These are phyloP conservation scores for Sordaria brevicollis DNA, from an alignment of 495 filamentous ascomycete genomes.

Conservation along the genomic window DNA sequence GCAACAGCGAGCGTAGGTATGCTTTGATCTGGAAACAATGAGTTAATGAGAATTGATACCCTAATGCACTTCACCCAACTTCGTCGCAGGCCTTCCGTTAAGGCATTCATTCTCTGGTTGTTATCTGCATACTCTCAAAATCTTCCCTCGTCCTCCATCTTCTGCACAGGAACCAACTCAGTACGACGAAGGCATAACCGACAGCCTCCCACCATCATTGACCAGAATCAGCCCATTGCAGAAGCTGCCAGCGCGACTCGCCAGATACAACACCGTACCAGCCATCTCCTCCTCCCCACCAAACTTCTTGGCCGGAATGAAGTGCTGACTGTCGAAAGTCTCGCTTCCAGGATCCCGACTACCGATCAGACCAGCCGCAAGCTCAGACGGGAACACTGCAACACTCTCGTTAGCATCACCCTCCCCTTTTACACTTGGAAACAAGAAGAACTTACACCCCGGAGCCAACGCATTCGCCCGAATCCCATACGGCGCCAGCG, in stretches of 20 bases:
- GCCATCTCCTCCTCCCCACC: slow-evolving; percentile 51
- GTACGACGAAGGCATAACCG: slow-evolving; percentile 34
- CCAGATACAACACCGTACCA: slow-evolving; percentile 44
- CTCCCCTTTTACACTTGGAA: not conserved
- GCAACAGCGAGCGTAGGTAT: not conserved
- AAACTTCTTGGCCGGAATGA: slow-evolving; percentile 42
- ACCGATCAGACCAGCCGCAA: slow-evolving; percentile 32
- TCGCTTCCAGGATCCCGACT: slow-evolving; percentile 33
- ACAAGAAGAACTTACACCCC: slow-evolving; percentile 31
- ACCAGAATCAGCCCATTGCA: slow-evolving; percentile 47
- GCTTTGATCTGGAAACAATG: not conserved
- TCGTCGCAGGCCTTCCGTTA: too few species aligned
- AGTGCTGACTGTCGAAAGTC: slow-evolving; percentile 11
- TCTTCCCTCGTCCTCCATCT: not conserved
- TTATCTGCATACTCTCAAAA: not conserved
- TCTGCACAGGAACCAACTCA: slow-evolving; percentile 8
- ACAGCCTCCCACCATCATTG: slow-evolving; percentile 46
- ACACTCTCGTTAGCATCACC: not conserved
- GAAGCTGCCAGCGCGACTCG: slow-evolving; percentile 46
- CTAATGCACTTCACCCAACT: not conserved
- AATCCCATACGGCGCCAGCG: slow-evolving; percentile 44
- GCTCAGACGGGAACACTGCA: slow-evolving; percentile 46
- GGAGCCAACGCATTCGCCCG: slow-evolving; percentile 54
- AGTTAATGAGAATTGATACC: not conserved
- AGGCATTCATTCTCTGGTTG: not conserved